These are phyloP conservation scores for Trichoderma sp. DNA, from an alignment of 2,329 filamentous ascomycete genomes.

Conservation along the genomic window DNA sequence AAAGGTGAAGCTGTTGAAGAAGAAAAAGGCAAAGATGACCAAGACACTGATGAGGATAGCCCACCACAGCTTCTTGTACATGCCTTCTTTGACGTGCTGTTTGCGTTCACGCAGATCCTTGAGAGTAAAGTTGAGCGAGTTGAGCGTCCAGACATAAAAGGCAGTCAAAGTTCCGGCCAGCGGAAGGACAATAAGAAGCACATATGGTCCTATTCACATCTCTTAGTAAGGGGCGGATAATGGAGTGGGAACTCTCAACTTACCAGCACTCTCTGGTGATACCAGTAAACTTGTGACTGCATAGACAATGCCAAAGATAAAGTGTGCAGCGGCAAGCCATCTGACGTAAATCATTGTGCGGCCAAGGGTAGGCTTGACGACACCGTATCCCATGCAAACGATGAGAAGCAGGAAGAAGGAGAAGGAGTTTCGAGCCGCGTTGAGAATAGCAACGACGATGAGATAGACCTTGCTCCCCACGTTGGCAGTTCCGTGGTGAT, in stretches of 20 bases:
- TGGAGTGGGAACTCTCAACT: constrained; percentile 27
- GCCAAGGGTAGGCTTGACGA: constrained; percentile 89
- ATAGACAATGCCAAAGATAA: constrained; percentile 92
- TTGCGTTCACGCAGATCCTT: constrained; percentile 95
- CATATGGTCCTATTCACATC: constrained; percentile 64
- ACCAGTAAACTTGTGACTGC: constrained; percentile 85
- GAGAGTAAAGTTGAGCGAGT: constrained; percentile 90
- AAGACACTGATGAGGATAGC: constrained; percentile 88
- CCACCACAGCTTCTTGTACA: constrained; percentile 99
- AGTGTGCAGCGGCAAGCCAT: constrained; percentile 86
- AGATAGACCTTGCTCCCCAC: constrained; percentile 80
- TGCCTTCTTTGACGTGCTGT: constrained; percentile 86
- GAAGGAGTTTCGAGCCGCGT: constrained; percentile 93
- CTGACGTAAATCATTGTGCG: constrained; percentile 93
- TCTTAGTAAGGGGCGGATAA: not conserved
- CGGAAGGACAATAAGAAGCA: constrained; percentile 89
- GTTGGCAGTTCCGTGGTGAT: constrained; percentile 76
- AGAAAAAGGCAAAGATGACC: constrained; percentile 97
- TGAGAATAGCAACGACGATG: constrained; percentile 87
- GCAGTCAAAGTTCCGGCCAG: constrained; percentile 88
- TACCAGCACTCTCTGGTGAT: constrained; percentile 78
- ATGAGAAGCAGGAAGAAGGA: constrained; percentile 97
- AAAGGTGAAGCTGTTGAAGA: constrained; percentile 95
- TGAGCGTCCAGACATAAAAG: constrained; percentile 98
- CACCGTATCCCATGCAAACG: constrained; percentile 98